A percentile compares a stretch with the other conserved stretches of the same genome.
phyloP scores from a whole-genome alignment of 345 rosid genomes.

The Mangifera indica region DNA sequence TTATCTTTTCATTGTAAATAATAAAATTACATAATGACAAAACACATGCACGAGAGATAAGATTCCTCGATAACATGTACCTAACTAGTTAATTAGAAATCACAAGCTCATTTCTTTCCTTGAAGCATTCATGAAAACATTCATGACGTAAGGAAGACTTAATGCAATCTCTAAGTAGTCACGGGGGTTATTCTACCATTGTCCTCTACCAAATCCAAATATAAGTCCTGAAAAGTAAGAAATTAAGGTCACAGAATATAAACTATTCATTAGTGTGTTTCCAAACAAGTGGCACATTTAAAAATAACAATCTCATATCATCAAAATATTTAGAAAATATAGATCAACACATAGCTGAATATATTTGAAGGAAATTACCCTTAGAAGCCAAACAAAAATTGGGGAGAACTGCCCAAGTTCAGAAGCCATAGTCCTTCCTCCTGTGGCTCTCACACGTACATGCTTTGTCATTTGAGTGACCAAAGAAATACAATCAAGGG shows the following conservation, averaged over 20 bases:
- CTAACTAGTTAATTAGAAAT: too few species aligned
- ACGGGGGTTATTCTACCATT: constrained; percentile 75
- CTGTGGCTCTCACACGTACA: constrained; percentile 89
- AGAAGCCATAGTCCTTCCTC: constrained; percentile 71
- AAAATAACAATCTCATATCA: not conserved
- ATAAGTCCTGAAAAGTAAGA: constrained; percentile 97
- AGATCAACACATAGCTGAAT: not conserved
- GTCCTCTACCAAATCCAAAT: constrained; percentile 84
- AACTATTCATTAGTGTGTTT: not conserved
- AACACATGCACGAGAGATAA: too few species aligned
- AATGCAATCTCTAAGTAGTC: constrained; percentile 95
- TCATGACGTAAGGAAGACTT: too few species aligned
- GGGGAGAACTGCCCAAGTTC: constrained; percentile 95
- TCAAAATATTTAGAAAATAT: not conserved
- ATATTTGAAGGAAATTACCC: constrained; percentile 52
- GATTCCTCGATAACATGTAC: too few species aligned
- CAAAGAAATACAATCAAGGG: constrained; percentile 91
- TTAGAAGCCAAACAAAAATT: constrained; percentile 95
- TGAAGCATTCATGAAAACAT: too few species aligned
- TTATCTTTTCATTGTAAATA: too few species aligned
- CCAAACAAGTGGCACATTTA: not conserved
- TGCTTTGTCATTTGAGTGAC: constrained; percentile 98
- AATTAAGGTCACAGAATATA: too few species aligned
- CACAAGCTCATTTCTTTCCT: too few species aligned
- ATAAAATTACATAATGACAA: too few species aligned